phyloP scores from a whole-genome alignment of 2,329 filamentous ascomycete genomes.

The Sclerotinia borealis region DNA sequence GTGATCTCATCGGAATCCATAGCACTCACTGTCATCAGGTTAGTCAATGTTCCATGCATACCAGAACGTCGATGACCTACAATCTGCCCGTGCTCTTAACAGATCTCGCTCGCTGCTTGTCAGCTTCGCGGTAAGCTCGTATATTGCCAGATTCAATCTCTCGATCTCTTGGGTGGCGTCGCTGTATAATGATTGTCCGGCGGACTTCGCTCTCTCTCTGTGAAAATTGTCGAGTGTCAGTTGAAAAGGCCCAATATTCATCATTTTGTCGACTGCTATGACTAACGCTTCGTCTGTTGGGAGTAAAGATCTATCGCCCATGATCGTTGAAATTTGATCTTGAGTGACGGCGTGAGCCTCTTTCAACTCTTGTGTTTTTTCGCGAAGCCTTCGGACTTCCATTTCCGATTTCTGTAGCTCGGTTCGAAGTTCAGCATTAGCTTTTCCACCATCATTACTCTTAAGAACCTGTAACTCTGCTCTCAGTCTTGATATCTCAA shows the following conservation, averaged over 20 bases:
- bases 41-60: constrained; percentile 14
- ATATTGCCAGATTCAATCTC: constrained; percentile 41
- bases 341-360: constrained; percentile 53
- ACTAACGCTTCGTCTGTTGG: constrained; percentile 53
- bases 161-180: constrained; percentile 44
- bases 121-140: constrained; percentile 38
- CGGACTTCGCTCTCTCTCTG: constrained; percentile 48
- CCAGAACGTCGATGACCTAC: constrained; percentile 34
- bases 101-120: constrained; percentile 52
- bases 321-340: constrained; percentile 50
- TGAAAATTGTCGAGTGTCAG: constrained; percentile 42
- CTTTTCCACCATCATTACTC: constrained; percentile 47
- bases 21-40: constrained; percentile 41
- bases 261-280: constrained; percentile 31
- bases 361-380: constrained; percentile 50
- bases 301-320: constrained; percentile 35
- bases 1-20: constrained; percentile 48
- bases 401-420: constrained; percentile 51
- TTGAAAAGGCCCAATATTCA: constrained; percentile 31
- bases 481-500: constrained; percentile 52
- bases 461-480: constrained; percentile 56
- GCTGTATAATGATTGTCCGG: constrained; percentile 44
- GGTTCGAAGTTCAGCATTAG: constrained; percentile 47
- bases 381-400: constrained; percentile 46
- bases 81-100: constrained; percentile 45